These are phyloP conservation scores for Teratosphaeria nubilosa DNA, from an alignment of 2,329 filamentous ascomycete genomes.

Conservation along the genomic window DNA sequence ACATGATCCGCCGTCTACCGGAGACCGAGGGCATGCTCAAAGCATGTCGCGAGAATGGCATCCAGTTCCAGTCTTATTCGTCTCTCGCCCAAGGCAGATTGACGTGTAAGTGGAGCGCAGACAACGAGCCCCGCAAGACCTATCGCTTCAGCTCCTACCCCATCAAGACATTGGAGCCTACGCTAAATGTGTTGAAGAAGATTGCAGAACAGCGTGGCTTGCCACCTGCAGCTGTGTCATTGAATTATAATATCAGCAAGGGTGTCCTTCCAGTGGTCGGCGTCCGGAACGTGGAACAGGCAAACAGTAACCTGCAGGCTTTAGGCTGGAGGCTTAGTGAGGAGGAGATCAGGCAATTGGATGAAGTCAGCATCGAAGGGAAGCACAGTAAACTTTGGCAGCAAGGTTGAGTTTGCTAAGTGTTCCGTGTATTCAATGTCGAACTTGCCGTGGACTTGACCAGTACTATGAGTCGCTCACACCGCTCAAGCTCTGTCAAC, in stretches of 20 bases:
- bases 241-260: slow-evolving; percentile 25
- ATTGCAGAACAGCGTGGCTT: slow-evolving; percentile 29
- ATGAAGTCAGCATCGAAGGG: too few relatives aligned
- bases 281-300: not conserved
- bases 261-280: not conserved
- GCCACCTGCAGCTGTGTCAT: slow-evolving; percentile 29
- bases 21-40: slow-evolving; percentile 28
- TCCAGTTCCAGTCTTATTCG: slow-evolving; percentile 2
- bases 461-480: not conserved
- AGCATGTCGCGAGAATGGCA: slow-evolving; percentile 2
- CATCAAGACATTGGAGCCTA: slow-evolving; percentile 34
- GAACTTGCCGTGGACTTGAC: too few relatives aligned
- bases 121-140: slow-evolving; percentile 2
- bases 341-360: too few relatives aligned
- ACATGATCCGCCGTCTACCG: slow-evolving; percentile 32
- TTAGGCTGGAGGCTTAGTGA: too few relatives aligned
- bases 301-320: too few relatives aligned
- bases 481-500: not conserved
- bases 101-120: not conserved
- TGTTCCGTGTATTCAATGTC: too few relatives aligned
- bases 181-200: slow-evolving; percentile 26
- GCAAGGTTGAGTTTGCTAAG: too few relatives aligned
- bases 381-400: too few relatives aligned
- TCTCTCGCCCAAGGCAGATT: slow-evolving; percentile 2
- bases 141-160: slow-evolving; percentile 23